Evolutionary conservation across 768 basidiomycete genomes (phyloP), one percentile per base, ranked within the genome.

Genomic region (Clavaria fumosa): DNA sequence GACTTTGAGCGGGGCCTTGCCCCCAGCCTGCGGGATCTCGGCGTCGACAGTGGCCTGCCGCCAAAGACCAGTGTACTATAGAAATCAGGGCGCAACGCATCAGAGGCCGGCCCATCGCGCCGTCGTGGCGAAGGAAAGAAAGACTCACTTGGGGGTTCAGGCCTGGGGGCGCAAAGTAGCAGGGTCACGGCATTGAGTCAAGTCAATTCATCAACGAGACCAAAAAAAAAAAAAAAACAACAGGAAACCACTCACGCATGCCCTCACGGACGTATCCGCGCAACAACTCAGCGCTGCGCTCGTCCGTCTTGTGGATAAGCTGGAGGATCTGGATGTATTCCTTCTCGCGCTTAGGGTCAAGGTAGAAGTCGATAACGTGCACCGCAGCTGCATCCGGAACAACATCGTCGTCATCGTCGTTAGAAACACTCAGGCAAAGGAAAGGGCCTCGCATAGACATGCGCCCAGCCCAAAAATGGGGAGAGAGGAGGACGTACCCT

Each of bases 291-390:
- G 47, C 49, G 36, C 60, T 59, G 21, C 53, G 43, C 3, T 46
- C 33, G 41, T 62, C 60, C 4, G 49, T 50, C 23, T 50, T 49
- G 20, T 54, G 45, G 4, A 57, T 50, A 0, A 70, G 53, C 31
- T 53, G 43, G 18, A 60, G 28, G 21, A 71, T 62, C 14, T 62
- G 57, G 0, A 48, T 54, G 7, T 57, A 51, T 42, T 71, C 65
- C 33, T 50, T 50, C 5, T 53, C 55, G 11, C 55, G 58, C 15
- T 47, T 50, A 26, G 63, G 62, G 27, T 63, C 61, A 18, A 75
- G 50, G 50, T 69, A 73, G 53, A 72, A 71, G 44, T 72, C 63
- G 33, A 75, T 50, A 14, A 72, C 60, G 28, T 68, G 56, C 4
- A 63, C 58, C n/a, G 60, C 59, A 5, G 62, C 64, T 62, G 32